Base-by-base conservation (phyloP, 2,329 filamentous ascomycete species). In the Neophaeococcomyces aloes region DNA sequence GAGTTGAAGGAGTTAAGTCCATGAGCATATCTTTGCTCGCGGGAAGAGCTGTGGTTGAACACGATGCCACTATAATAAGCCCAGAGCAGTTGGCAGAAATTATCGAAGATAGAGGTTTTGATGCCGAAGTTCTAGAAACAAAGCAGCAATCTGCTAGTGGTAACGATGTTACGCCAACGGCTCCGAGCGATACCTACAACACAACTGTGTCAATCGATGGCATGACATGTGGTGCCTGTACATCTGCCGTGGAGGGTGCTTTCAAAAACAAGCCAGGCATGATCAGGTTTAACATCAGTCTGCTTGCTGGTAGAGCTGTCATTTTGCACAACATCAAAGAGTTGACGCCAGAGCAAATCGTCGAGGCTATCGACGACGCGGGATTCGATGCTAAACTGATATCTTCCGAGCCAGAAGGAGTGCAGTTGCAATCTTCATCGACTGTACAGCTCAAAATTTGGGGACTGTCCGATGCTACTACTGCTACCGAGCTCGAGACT, bases 161-260 rank as follows among this genome's bases (percentile, higher is more conserved):
- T 3, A 51, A 27, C 35, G 44, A 29, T 56, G n/a, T 55, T 54
- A 43, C 56, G 60, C 48, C 59, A 60, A 45, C 37, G 49, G 49
- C 48, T 51, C 51, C 55, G 51, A 57, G 75, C 49, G 45, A 49
- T 47, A 48, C 62, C 3, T 71, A 81, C 45, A 85, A 78, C 1
- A 95, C 88, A 0, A 96, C 88, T 0, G 74, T 98, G 14, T 79
- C 84, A 3, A 85, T 98, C 43, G 86, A 91, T 53, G 91, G 91
- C 39, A 98, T 98, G 91, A 98, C 91, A 1, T 96, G 91, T 59
- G 89, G 89, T 17, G 86, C 91, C 32, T 98, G 91, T 64, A 96
- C 91, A 0, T 89, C 89, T 1, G 87, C 89, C 4, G 79, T 96
- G 1, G 85, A 95, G 57, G 74, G 77, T 39, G 86, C 83, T 3